Conservation (phyloP, 225 moss, liverwort and hornwort genomes). For the Sphagnum tenellum region DNA sequence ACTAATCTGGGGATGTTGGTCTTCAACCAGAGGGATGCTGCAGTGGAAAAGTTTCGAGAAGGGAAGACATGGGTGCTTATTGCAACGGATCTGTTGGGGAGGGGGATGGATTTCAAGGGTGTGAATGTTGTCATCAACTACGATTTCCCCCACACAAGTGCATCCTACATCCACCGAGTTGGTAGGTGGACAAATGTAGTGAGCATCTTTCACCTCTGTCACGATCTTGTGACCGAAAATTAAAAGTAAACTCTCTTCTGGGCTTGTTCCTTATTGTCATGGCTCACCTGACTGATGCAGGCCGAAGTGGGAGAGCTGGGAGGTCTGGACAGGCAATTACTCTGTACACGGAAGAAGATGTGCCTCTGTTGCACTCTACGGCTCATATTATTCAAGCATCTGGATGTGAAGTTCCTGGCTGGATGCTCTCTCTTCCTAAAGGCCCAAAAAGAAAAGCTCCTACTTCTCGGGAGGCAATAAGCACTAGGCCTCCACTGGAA, state of each 20-base stretch:
- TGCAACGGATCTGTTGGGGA: conserved; percentile 80
- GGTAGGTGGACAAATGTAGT: conserved; percentile 14
- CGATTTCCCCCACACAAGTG: conserved; percentile 66
- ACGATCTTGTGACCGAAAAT: background rate
- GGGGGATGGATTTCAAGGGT: conserved; percentile 96
- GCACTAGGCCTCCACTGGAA: no score
- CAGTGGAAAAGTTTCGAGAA: conserved; percentile 79
- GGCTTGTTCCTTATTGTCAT: background rate
- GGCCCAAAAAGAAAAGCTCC: conserved; percentile 20
- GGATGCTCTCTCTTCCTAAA: conserved; percentile 81
- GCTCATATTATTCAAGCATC: conserved; percentile 73
- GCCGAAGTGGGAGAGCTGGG: conserved; percentile 84
- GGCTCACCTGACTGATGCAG: conserved; percentile 9
- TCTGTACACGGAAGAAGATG: conserved; percentile 72
- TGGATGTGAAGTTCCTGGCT: conserved; percentile 73
- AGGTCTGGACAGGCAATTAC: conserved; percentile 70
- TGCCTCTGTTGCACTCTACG: conserved; percentile 46
- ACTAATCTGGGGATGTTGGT: no score
- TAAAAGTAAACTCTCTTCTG: background rate
- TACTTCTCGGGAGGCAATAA: no score
- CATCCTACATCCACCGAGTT: conserved; percentile 88
- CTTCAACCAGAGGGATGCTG: conserved; percentile 44
- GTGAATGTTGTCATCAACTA: conserved; percentile 83
- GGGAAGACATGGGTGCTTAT: conserved; percentile 90
- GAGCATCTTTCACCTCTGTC: no score